A percentile compares a stretch with the other conserved stretches of the same genome.
Conservation (phyloP, 352 stramenopile species). For the Hyaloperonospora brassicae region DNA sequence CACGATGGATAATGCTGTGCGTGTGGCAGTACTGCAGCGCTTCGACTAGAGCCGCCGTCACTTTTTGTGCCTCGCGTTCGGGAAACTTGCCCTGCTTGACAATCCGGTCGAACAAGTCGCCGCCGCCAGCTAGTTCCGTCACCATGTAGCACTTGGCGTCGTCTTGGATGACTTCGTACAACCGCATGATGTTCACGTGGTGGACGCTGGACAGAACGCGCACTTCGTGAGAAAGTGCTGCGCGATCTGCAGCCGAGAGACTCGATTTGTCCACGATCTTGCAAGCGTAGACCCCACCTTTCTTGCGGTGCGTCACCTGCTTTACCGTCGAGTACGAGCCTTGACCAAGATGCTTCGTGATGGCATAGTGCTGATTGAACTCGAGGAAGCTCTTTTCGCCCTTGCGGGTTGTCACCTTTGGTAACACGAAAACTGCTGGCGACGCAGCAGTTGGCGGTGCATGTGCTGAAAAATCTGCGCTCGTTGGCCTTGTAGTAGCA, state of each 20-base stretch:
- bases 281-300: constrained; percentile 61
- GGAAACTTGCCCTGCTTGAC: constrained; percentile 75
- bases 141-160: constrained; percentile 96
- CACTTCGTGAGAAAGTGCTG: constrained; percentile 68
- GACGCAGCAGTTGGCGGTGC: constrained; percentile 1
- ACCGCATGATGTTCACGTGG: constrained; percentile 85
- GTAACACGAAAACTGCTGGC: constrained; percentile 4
- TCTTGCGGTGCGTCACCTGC: constrained; percentile 75
- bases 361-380: constrained; percentile 77
- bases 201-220: constrained; percentile 58
- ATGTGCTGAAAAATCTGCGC: not conserved
- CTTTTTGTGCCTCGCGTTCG: constrained; percentile 53
- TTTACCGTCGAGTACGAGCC: constrained; percentile 86
- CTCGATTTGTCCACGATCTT: constrained; percentile 82
- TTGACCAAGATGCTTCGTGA: constrained; percentile 73
- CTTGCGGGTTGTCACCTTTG: constrained; percentile 51
- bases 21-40: constrained; percentile 90
- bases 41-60: constrained; percentile 70
- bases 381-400: constrained; percentile 77
- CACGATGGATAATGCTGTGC: constrained; percentile 77
- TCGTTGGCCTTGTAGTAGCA: not conserved
- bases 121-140: constrained; percentile 92
- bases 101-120: constrained; percentile 83
- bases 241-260: constrained; percentile 62
- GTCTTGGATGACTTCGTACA: constrained; percentile 92